Percentiles rank a stretch among this genome's conserved stretches.
Conservation (phyloP, 768 basidiomycete species). For the Naganishia kalamii region DNA sequence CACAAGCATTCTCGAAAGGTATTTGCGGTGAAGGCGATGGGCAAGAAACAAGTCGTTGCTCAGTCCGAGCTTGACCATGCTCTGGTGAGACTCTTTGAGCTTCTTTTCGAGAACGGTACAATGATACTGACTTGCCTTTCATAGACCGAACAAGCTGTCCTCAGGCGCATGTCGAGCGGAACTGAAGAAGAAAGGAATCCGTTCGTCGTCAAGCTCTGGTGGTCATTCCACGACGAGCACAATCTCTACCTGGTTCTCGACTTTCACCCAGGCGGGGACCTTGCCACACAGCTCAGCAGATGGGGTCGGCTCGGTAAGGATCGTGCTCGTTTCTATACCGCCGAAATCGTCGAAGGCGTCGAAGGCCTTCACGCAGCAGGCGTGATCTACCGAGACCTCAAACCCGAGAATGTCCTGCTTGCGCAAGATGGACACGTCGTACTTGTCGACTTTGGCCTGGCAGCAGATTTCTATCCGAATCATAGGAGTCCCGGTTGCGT, state of each 20-base stretch:
- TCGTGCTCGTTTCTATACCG: conserved; percentile 91
- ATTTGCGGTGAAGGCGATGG: conserved; percentile 95
- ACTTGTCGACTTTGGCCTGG: conserved; percentile 82
- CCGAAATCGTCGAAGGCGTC: conserved; percentile 89
- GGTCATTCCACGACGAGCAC: conserved; percentile 97
- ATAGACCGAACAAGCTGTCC: conserved; percentile 80
- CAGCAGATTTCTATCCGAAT: conserved; percentile 22
- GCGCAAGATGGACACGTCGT: conserved; percentile 92
- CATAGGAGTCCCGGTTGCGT: conserved; percentile 3
- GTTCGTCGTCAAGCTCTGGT: conserved; percentile 92
- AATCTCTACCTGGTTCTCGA: conserved; percentile 94
- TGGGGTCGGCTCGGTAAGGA: conserved; percentile 91
- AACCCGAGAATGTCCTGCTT: conserved; percentile 94
- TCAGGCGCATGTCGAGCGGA: conserved; percentile 84
- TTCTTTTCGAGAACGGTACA: background rate
- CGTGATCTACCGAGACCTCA: conserved; percentile 95
- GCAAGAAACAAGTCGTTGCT: conserved; percentile 90
- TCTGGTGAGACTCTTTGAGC: conserved; percentile 44
- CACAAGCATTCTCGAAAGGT: conserved; percentile 66
- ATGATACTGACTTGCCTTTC: background rate
- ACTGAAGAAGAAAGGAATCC: conserved; percentile 57
- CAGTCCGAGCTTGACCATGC: conserved; percentile 96
- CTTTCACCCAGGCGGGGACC: conserved; percentile 66
- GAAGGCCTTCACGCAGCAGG: conserved; percentile 89
- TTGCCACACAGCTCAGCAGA: conserved; percentile 92